Evolutionary conservation across 2,329 filamentous ascomycete species (phyloP).

Genomic region (Phialemonium atrogriseum): DNA sequence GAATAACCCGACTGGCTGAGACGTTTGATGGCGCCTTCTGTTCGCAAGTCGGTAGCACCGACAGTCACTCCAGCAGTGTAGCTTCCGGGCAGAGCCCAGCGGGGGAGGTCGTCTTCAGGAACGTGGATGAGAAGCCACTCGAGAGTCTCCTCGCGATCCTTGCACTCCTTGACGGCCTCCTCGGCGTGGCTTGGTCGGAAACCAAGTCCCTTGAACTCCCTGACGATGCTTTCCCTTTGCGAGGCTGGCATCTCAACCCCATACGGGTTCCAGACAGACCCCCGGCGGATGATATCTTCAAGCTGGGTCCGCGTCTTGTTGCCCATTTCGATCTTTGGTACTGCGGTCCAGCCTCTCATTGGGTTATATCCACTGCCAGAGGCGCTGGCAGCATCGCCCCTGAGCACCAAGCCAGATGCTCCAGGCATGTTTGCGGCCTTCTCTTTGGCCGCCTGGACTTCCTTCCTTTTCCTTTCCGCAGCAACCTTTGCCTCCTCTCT

Average conservation of each 20-base stretch:
- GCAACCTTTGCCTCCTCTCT: slow-evolving; percentile 68
- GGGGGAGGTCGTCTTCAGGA: slow-evolving; percentile 90
- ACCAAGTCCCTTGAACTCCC: slow-evolving; percentile 68
- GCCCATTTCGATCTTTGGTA: slow-evolving; percentile 90
- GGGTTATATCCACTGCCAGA: slow-evolving; percentile 29
- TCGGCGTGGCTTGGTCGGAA: slow-evolving; percentile 86
- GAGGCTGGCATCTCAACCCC: slow-evolving; percentile 53
- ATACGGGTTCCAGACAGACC: slow-evolving; percentile 83
- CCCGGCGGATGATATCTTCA: slow-evolving; percentile 68
- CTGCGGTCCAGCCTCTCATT: slow-evolving; percentile 72
- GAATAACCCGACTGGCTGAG: slow-evolving; percentile 80
- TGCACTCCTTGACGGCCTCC: slow-evolving; percentile 80
- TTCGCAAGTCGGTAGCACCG: slow-evolving; percentile 70
- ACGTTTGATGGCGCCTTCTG: slow-evolving; percentile 74
- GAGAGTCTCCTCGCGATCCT: slow-evolving; percentile 83
- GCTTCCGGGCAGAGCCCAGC: slow-evolving; percentile 83
- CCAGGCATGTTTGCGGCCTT: slow-evolving; percentile 59
- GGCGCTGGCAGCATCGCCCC: slow-evolving; percentile 32
- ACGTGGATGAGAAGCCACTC: slow-evolving; percentile 97
- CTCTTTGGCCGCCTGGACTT: slow-evolving; percentile 58
- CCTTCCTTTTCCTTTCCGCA: slow-evolving; percentile 71
- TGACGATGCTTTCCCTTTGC: slow-evolving; percentile 53
- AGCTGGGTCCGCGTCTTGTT: slow-evolving; percentile 69
- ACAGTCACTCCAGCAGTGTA: slow-evolving; percentile 88
- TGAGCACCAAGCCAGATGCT: slow-evolving; percentile 45